These are phyloP conservation scores for Rhizopogon hawkerae DNA, from an alignment of 1,284 basidiomycete species.

Conservation along the genomic window DNA sequence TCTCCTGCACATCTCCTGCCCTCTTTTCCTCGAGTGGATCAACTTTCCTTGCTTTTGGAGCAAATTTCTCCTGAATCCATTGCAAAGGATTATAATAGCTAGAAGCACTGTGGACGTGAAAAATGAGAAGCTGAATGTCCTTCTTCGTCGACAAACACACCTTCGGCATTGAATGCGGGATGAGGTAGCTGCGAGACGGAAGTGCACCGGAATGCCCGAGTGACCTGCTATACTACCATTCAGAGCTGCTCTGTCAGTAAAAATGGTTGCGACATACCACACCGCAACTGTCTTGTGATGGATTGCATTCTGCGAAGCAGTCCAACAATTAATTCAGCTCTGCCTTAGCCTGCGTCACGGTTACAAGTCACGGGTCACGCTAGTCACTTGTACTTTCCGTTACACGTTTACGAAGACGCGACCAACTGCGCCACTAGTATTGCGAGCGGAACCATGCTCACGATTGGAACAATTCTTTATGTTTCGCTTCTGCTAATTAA, in stretches of 20 bases:
- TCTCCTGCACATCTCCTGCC: conserved; percentile 9
- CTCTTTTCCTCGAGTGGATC: conserved; percentile 36
- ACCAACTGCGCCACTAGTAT: conserved; percentile 4
- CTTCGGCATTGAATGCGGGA: conserved; percentile 31
- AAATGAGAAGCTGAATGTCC: not conserved
- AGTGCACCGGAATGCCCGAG: conserved; percentile 9
- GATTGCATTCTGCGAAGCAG: conserved; percentile 27
- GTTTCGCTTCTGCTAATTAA: conserved; percentile 80
- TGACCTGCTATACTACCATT: conserved; percentile 12
- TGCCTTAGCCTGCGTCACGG: conserved; percentile 12
- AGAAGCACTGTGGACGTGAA: conserved; percentile 10
- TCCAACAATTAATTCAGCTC: not conserved
- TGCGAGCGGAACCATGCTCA: conserved; percentile 34
- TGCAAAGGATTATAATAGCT: conserved; percentile 46
- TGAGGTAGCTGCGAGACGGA: conserved; percentile 19
- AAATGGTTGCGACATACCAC: conserved; percentile 10
- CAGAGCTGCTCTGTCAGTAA: not conserved
- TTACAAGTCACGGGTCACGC: conserved; percentile 15
- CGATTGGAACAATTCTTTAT: conserved; percentile 63
- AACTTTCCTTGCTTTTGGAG: conserved; percentile 33
- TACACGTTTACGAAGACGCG: conserved; percentile 1
- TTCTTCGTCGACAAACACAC: conserved; percentile 25
- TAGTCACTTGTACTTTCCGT: not conserved
- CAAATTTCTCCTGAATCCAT: conserved; percentile 57
- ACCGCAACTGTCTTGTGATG: conserved; percentile 17